phyloP scores from a whole-genome alignment of 345 rosid genomes.

The Eucalyptus cloeziana region DNA sequence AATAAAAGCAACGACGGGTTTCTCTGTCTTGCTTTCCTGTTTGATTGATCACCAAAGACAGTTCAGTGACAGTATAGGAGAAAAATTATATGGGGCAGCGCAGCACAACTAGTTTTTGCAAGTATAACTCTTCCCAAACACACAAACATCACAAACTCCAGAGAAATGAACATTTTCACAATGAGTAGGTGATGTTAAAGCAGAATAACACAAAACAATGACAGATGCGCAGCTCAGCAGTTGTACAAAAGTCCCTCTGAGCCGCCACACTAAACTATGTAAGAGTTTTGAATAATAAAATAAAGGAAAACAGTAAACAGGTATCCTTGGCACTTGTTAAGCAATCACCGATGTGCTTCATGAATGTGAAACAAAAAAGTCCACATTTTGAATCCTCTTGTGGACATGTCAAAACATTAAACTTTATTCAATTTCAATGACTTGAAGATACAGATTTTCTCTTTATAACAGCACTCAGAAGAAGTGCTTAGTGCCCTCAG shows the following conservation, averaged over 20 bases:
- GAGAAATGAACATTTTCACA: neutral
- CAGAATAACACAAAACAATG: neutral
- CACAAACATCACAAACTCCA: neutral
- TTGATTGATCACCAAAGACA: neutral
- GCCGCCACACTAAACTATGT: neutral
- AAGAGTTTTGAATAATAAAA: neutral
- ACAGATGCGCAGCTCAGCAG: neutral
- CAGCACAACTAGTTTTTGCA: neutral
- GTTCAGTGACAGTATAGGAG: neutral
- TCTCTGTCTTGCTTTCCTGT: constrained; percentile 94
- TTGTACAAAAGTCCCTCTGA: neutral
- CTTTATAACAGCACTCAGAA: neutral
- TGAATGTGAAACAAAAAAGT: neutral
- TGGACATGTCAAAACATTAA: neutral
- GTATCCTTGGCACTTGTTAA: neutral
- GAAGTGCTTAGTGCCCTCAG: neutral
- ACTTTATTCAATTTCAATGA: neutral
- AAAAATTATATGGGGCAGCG: neutral
- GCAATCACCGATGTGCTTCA: neutral
- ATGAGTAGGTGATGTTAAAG: neutral
- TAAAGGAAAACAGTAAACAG: neutral
- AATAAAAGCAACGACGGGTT: constrained; percentile 92
- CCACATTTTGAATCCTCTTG: neutral
- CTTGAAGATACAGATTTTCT: neutral
- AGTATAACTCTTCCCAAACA: neutral